A percentile compares a stretch with the other conserved stretches of the same genome.
These are phyloP conservation scores for Globisporangium splendens DNA, from an alignment of 352 stramenopile genomes.

Conservation along the genomic window DNA sequence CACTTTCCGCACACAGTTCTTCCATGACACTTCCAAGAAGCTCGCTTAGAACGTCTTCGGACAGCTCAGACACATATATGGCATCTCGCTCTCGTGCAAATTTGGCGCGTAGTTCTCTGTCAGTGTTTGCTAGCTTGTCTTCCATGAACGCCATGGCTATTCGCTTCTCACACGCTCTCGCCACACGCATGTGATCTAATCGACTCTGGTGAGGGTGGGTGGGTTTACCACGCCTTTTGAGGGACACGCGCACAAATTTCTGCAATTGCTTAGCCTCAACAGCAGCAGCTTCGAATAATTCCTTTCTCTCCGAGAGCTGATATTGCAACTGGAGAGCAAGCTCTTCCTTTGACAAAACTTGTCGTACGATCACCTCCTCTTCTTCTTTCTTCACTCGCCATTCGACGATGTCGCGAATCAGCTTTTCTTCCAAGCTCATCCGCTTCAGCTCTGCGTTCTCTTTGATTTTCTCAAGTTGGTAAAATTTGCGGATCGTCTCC, in stretches of 20 bases:
- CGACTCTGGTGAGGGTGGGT: slow-evolving; percentile 15
- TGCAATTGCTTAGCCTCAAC: slow-evolving; percentile 36
- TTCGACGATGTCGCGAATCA: slow-evolving; percentile 24
- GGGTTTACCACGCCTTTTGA: slow-evolving; percentile 20
- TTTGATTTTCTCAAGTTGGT: slow-evolving; percentile 14
- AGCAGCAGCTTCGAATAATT: slow-evolving; percentile 16
- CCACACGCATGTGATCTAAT: slow-evolving; percentile 46
- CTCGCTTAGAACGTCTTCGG: slow-evolving; percentile 21
- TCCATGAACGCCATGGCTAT: slow-evolving; percentile 59
- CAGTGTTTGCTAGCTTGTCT: slow-evolving; percentile 28
- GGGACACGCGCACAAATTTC: slow-evolving; percentile 26
- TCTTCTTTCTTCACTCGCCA: slow-evolving; percentile 42
- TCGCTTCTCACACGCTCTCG: slow-evolving; percentile 59
- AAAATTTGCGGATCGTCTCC: slow-evolving; percentile 14
- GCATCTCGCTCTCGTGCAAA: slow-evolving; percentile 34
- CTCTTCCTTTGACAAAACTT: slow-evolving; percentile 35
- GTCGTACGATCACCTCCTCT: slow-evolving; percentile 28
- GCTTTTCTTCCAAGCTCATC: slow-evolving; percentile 47
- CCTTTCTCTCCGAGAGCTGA: slow-evolving; percentile 28
- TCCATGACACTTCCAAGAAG: slow-evolving; percentile 19
- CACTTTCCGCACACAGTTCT: slow-evolving; percentile 24
- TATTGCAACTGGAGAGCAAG: slow-evolving; percentile 47
- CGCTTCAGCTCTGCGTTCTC: slow-evolving; percentile 22
- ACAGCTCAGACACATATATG: slow-evolving; percentile 18
- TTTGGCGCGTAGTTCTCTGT: slow-evolving; percentile 21